Evolutionary conservation across 768 basidiomycete species (phyloP).

Genomic region (Leucogyrophana mollusca): DNA sequence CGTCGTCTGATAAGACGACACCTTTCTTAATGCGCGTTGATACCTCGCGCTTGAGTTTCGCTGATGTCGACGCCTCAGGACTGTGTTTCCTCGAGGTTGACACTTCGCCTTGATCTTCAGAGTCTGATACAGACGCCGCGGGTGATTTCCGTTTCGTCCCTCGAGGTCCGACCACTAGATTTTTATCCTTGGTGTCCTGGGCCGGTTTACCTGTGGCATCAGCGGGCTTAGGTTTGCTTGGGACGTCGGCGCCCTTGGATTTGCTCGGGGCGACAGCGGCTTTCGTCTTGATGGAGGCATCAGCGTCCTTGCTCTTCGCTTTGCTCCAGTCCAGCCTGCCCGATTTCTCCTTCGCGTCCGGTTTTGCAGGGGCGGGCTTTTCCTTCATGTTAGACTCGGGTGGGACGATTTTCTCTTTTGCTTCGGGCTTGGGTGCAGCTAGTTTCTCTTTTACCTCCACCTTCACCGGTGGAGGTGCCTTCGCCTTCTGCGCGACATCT

Average conservation of each 20-base stretch:
- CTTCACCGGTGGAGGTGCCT: slow-evolving; percentile 10
- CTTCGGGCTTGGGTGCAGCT: slow-evolving; percentile 22
- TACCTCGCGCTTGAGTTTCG: no score
- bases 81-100: slow-evolving; percentile 5
- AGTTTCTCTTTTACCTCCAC: slow-evolving; percentile 20
- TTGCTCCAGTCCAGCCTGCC: slow-evolving; percentile 67
- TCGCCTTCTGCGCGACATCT: slow-evolving; percentile 19
- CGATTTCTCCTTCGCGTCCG: no score
- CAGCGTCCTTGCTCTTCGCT: slow-evolving; percentile 47
- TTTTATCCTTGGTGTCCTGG: slow-evolving; percentile 6
- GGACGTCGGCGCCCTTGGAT: not conserved
- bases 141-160: slow-evolving; percentile 45
- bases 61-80: slow-evolving; percentile 11
- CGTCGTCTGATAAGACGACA: slow-evolving; percentile 60
- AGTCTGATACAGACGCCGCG: slow-evolving; percentile 28
- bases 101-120: slow-evolving; percentile 25
- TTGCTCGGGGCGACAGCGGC: no score
- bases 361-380: slow-evolving; percentile 24
- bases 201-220: not conserved
- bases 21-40: slow-evolving; percentile 50
- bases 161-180: slow-evolving; percentile 29
- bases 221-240: not conserved
- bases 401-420: slow-evolving; percentile 17
- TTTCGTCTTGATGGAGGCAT: no score
- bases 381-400: slow-evolving; percentile 17